Base-by-base conservation (phyloP, 2,329 filamentous ascomycete genomes). In the Penicillium sp. region DNA sequence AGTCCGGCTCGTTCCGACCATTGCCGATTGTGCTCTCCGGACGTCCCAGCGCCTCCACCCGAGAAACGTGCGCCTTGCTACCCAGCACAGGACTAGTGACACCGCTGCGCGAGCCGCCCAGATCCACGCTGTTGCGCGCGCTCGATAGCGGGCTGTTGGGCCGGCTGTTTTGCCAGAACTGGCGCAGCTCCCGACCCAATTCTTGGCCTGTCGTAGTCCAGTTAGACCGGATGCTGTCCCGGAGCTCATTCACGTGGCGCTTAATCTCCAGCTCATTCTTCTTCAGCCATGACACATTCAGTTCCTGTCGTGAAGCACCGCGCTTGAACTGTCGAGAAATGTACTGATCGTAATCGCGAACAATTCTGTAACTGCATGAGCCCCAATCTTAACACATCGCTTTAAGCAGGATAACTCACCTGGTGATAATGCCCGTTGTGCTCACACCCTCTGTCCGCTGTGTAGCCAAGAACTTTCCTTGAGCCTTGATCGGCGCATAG, bases 231-330 rank as follows among this genome's bases (percentile, higher is more conserved):
- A 98, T 96, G 68, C 87, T 94, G 69, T 98, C 89, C 61, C 93
- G 87, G 57, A 98, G 80, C 63, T 98, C 93, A 57, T 84, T 77
- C 60, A 97, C 89, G 68, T 96, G 93, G 54, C 93, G 87, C 77
- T 96, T 97, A 65, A 98, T 80, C 66, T 98, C 93, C 51, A 98
- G 79, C 74, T 98, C 93, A 71, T 98, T 97, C 82, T 98, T 98
- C 80, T 98, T 98, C 63, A 98, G 77, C 93, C 93, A 98, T 57
- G 88, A 95, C 51, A 98, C 87, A 66, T 98, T 98, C 69, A 98
- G 83, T 70, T 98, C 93, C 68, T 98, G 91, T 61, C 93, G 84
- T 28, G 88, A 89, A 3, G 91, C 91, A 59, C 93, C 93, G 59
- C 93, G 87, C 77, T 93, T 95, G 68, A 98, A 84, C 70, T 98